Evolutionary conservation across 805 yeast genomes (phyloP).

Genomic region (Wickerhamomyces mucosus): DNA sequence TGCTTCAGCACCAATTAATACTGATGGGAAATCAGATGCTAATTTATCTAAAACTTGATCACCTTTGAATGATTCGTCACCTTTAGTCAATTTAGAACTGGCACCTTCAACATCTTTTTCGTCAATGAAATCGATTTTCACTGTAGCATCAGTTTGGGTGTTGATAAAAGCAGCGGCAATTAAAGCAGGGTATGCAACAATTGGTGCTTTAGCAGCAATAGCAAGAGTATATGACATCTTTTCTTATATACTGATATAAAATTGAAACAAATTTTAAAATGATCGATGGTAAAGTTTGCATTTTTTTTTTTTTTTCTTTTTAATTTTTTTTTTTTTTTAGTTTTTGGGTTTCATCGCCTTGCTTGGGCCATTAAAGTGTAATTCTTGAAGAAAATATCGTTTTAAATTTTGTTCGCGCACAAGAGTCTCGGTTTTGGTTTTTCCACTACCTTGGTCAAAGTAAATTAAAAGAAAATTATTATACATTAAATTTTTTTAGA

Average conservation of each 20-base stretch:
- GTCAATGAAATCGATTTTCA: constrained; percentile 60
- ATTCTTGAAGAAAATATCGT: too few species aligned
- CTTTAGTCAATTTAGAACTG: constrained; percentile 33
- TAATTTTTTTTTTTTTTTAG: too few species aligned
- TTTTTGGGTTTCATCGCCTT: too few species aligned
- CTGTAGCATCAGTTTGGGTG: constrained; percentile 36
- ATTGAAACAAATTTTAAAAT: background rate
- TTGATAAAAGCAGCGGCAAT: constrained; percentile 74
- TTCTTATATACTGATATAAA: background rate
- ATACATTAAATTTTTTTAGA: too few species aligned
- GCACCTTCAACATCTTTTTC: constrained; percentile 53
- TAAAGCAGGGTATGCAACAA: constrained; percentile 68
- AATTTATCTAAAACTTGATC: constrained; percentile 39
- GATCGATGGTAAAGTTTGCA: too few species aligned
- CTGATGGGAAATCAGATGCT: constrained; percentile 42
- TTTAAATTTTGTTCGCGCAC: too few species aligned
- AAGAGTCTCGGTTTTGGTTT: too few species aligned
- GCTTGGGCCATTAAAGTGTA: too few species aligned
- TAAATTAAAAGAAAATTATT: too few species aligned
- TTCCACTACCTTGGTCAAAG: too few species aligned
- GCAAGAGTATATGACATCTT: constrained; percentile 36
- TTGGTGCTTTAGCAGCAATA: constrained; percentile 80
- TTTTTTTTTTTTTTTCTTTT: too few species aligned
- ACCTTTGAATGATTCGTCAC: constrained; percentile 32
- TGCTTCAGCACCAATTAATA: constrained; percentile 23